Evolutionary conservation across 768 basidiomycete species (phyloP), one percentile per base, ranked within the genome.

Genomic region (Kwoniella dendrophila): DNA sequence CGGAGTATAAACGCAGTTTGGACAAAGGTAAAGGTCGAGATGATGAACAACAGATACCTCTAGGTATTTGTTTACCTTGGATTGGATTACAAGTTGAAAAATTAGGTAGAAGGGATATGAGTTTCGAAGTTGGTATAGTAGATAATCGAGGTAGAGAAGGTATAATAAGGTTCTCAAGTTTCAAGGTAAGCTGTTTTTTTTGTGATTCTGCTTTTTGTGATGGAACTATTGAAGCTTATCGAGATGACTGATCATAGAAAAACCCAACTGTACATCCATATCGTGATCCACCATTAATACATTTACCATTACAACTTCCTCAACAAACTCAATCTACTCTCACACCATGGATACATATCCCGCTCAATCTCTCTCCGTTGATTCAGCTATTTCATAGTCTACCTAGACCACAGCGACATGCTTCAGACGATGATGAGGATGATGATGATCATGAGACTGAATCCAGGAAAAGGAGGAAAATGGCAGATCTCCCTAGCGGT

Each of bases 301-400:
- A 75, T 51, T 60, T 78, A n/a, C 76, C 76, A 4, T 53, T 78
- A n/a, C 49, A 51, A 24, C 58, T 73, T 2, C 73, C 76, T 0
- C 12, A 22, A 22, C 26, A 29, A 24, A 55, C 51, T 0, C 20
- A 64, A 5, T 62, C 69, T 18, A 66, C 64, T 2, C 51, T 77
- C 34, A 78, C 76, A 10, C 71, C 62, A 53, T 78, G 76, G 76
- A 43, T 73, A 10, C 63, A 76, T 33, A 41, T 76, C 29, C 40
- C 58, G 6, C 16, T 78, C 36, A 45, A 75, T 54, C 36, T 78
- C 7, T 24, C 61, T 6, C 8, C 57, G 10, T 52, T 76, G 1
- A 22, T 76, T 1, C 64, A 68, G 10, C 66, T 75, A 4, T 78
- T 78, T 63, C 64, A 70, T 32, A 43, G 51, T 20, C 56, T 71